Evolutionary conservation across 2,329 filamentous ascomycete genomes (phyloP).

Genomic region (Fusarium euwallaceae): DNA sequence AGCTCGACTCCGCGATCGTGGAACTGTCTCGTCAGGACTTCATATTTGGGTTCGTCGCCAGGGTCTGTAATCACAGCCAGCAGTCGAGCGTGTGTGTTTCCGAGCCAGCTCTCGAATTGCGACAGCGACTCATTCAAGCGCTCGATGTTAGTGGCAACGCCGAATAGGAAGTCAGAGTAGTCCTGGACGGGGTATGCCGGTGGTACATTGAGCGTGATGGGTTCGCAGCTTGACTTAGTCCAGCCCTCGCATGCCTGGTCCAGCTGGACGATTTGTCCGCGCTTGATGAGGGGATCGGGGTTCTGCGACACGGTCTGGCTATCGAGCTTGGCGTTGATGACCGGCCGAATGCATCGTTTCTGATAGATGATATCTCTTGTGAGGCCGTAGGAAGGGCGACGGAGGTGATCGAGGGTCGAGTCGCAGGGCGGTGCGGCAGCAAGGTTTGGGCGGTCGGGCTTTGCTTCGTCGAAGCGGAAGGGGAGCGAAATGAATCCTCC

Average conservation of each 20-base stretch:
- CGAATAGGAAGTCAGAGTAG: constrained; percentile 68
- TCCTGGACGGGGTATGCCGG: constrained; percentile 56
- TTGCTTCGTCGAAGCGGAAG: constrained; percentile 33
- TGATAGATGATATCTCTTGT: constrained; percentile 59
- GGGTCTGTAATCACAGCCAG: constrained; percentile 65
- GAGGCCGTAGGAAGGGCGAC: constrained; percentile 50
- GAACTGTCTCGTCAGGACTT: constrained; percentile 47
- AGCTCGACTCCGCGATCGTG: constrained; percentile 51
- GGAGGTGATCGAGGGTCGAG: constrained; percentile 48
- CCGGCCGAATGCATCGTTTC: constrained; percentile 59
- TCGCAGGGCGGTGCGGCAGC: constrained; percentile 41
- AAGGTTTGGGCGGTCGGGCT: constrained; percentile 40
- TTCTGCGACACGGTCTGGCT: constrained; percentile 55
- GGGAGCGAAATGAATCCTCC: constrained; percentile 36
- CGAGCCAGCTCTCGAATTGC: constrained; percentile 69
- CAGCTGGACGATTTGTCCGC: constrained; percentile 49
- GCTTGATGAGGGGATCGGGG: constrained; percentile 53
- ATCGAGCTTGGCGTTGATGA: constrained; percentile 50
- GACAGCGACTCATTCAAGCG: constrained; percentile 64
- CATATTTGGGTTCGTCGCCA: constrained; percentile 45
- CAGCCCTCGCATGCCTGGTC: constrained; percentile 44
- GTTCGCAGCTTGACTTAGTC: constrained; percentile 52
- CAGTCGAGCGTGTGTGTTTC: constrained; percentile 63
- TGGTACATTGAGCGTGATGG: constrained; percentile 62
- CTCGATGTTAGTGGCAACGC: constrained; percentile 66